phyloP scores from a whole-genome alignment of 139 green algal genomes.

The Chlorella sp. region DNA sequence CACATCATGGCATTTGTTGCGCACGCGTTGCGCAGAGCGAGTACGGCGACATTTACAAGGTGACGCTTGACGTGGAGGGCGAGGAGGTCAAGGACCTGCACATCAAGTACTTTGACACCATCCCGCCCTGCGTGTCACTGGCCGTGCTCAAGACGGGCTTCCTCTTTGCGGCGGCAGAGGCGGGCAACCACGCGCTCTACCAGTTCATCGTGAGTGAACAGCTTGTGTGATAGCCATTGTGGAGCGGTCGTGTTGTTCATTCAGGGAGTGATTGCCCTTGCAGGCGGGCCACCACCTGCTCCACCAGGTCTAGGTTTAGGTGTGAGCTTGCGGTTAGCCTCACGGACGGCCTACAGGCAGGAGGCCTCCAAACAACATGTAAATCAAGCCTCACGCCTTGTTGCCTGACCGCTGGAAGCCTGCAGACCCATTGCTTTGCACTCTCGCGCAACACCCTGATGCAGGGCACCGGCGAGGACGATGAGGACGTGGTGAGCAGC shows the following conservation, averaged over 20 bases:
- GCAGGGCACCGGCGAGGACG: conserved; percentile 89
- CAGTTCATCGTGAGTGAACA: conserved; percentile 78
- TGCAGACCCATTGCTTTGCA: not conserved
- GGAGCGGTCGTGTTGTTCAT: too few relatives aligned
- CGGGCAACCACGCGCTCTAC: conserved; percentile 96
- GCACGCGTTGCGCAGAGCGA: conserved; percentile 77
- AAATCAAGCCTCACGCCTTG: too few relatives aligned
- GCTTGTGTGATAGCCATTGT: too few relatives aligned
- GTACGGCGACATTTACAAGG: conserved; percentile 98
- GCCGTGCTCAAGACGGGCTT: conserved; percentile 93
- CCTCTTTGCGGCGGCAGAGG: conserved; percentile 94
- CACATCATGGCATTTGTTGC: too few relatives aligned
- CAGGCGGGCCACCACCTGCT: too few relatives aligned
- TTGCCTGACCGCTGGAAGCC: not conserved
- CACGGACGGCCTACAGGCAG: too few relatives aligned
- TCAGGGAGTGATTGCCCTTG: too few relatives aligned
- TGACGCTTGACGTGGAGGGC: conserved; percentile 72
- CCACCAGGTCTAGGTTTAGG: too few relatives aligned
- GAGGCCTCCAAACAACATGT: too few relatives aligned
- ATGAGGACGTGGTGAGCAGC: conserved; percentile 79
- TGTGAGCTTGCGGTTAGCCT: too few relatives aligned
- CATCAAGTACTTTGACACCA: conserved; percentile 98
- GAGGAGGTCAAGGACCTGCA: conserved; percentile 80
- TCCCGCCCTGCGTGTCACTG: conserved; percentile 75
- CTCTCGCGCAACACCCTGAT: too few relatives aligned